Percentiles rank a stretch among this genome's conserved stretches.
Conservation (phyloP, 352 stramenopile species). For the Globisporangium cylindrosporum region DNA sequence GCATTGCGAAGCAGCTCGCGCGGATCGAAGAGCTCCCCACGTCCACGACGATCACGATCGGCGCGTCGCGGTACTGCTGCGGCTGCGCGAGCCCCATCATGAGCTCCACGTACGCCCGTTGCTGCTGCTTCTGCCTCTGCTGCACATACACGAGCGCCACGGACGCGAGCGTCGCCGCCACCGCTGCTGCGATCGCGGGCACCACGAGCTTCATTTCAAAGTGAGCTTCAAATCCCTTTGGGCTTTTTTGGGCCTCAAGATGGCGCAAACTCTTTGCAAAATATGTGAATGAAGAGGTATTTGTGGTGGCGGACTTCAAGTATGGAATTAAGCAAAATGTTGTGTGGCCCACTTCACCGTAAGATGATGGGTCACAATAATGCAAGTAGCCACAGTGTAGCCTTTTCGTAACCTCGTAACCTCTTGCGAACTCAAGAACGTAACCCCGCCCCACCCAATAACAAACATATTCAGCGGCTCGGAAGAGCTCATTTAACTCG, state of each 20-base stretch:
- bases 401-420: background rate
- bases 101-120: constrained; percentile 19
- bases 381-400: background rate
- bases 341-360: background rate
- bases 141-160: background rate
- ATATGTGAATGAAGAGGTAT: background rate
- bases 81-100: constrained; percentile 30
- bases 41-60: constrained; percentile 83
- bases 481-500: constrained; percentile 12
- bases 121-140: constrained; percentile 16
- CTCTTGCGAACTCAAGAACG: background rate
- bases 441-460: background rate
- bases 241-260: background rate
- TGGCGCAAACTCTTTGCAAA: background rate
- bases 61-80: constrained; percentile 41
- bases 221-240: background rate
- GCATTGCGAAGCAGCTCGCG: constrained; percentile 81
- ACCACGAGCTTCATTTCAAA: constrained; percentile 10
- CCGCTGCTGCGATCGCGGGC: constrained; percentile 1
- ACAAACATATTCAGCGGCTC: constrained; percentile 1
- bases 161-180: constrained; percentile 6
- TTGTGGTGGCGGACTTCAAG: constrained; percentile 2
- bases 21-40: constrained; percentile 93
- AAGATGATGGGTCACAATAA: background rate
- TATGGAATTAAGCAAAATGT: background rate